Base-by-base conservation (phyloP, 1,139 yeast genomes). In the Eremothecium cymbalariae region DNA sequence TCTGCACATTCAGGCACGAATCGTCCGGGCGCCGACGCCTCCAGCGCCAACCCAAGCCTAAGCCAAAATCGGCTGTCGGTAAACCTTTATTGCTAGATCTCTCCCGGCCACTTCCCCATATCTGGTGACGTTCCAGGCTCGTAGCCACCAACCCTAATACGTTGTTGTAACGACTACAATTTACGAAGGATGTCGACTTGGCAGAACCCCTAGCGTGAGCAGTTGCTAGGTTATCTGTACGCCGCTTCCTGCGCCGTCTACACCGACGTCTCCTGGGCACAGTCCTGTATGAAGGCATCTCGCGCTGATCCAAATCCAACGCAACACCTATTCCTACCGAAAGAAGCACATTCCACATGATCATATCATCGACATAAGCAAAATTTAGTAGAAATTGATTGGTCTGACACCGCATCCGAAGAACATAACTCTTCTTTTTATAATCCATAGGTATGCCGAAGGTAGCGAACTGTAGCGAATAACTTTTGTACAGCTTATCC, bases 221-320 rank as follows among this genome's bases (percentile, higher is more conserved):
- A n/a, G n/a, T n/a, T n/a, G n/a, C n/a, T n/a, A n/a, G n/a, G n/a
- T 29, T 22, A n/a, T 24, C 27, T 15, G 28, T 34, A 23, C 30
- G 32, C 19, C 31, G 27, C 18, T 47, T 38, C 19, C 46, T 42
- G 12, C 59, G 51, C 34, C 62, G 42, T 34, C 60, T 47, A 36
- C 72, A 56, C 28, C 75, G 55, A 52, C 86, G 64, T 47, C 88
- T 64, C 46, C 88, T 62, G 3, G 93, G 93, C 7, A 81, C 85
- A 0, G 84, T 77, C 50, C 86, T 64, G 53, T 79, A 80, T 18
- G 65, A 64, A 3, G 93, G 90, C 53, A 74, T 53, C 32, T 72
- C 76, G 32, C 93, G 62, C 17, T 68, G 63, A 23, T 62, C 64
- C 18, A 81, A 46, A 53, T 81, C 90, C 28, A 79, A 58, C 3